Evolutionary conservation across 768 basidiomycete genomes (phyloP).

Genomic region (Leccinum fibrillosum): DNA sequence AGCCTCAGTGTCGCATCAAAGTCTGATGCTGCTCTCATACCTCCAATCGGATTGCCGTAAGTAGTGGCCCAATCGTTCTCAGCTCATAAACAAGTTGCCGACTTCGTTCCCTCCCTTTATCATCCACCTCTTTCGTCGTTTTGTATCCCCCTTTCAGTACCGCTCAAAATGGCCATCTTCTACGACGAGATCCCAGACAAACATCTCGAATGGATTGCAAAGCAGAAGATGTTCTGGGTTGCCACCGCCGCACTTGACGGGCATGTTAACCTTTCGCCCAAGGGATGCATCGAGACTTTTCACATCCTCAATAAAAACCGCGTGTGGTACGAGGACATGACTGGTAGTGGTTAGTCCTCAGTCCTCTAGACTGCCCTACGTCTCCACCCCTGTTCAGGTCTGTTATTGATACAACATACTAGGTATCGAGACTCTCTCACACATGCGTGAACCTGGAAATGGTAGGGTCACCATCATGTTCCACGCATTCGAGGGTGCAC

Average conservation of each 20-base stretch:
- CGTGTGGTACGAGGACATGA: conserved; percentile 76
- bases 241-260: conserved; percentile 65
- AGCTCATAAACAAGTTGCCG: background rate
- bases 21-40: background rate
- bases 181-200: conserved; percentile 54
- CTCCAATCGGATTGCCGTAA: background rate
- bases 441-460: conserved; percentile 54
- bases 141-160: background rate
- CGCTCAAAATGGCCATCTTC: conserved; percentile 49
- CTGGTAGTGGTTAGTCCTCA: conserved; percentile 56
- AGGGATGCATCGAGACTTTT: conserved; percentile 58
- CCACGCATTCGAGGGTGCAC: conserved; percentile 57
- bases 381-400: background rate
- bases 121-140: background rate
- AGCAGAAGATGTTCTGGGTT: conserved; percentile 72
- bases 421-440: conserved; percentile 60
- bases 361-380: background rate
- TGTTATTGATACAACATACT: background rate
- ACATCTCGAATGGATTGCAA: conserved; percentile 52
- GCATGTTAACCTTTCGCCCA: conserved; percentile 68
- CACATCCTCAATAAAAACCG: conserved; percentile 49
- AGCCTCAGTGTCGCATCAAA: no score
- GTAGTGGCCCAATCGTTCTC: background rate
- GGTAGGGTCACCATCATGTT: conserved; percentile 61
- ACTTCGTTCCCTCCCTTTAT: background rate